phyloP scores from a whole-genome alignment of 164 flowering plant genomes.

The Taxillus chinensis region DNA sequence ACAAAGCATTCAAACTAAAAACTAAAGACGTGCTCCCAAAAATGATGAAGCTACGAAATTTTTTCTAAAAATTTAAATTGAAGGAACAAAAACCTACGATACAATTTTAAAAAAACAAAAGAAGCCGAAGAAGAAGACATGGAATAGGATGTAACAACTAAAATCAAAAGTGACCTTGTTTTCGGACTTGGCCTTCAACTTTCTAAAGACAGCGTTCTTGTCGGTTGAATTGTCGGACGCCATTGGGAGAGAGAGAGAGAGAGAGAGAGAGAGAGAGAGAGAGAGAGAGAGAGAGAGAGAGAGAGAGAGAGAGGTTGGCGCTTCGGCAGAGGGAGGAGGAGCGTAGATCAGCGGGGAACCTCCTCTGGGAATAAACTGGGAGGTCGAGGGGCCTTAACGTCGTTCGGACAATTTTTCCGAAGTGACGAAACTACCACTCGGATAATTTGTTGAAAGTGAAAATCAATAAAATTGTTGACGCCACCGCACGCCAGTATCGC shows the following conservation, averaged over 20 bases:
- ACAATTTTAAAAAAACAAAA: too few species aligned
- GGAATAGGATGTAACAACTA: too few species aligned
- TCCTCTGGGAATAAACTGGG: neutral
- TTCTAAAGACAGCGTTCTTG: neutral
- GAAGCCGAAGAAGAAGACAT: too few species aligned
- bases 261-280: neutral
- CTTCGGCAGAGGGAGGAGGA: neutral
- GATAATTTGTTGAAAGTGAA: too few species aligned
- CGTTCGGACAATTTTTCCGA: too few species aligned
- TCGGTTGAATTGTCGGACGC: neutral
- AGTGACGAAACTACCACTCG: too few species aligned
- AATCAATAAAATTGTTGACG: too few species aligned
- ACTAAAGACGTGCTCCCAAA: neutral
- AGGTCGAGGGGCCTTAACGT: too few species aligned
- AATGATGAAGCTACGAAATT: neutral
- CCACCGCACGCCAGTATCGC: too few species aligned
- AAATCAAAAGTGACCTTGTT: neutral
- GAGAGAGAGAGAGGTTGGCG: neutral
- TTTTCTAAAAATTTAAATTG: neutral
- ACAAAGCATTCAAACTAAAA: neutral
- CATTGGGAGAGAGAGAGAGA: neutral
- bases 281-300: neutral
- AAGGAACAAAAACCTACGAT: neutral
- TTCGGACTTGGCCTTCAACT: conserved; percentile 4
- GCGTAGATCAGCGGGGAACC: neutral